Base-by-base conservation (phyloP, 352 stramenopile genomes). In the Globisporangium megalacanthum region DNA sequence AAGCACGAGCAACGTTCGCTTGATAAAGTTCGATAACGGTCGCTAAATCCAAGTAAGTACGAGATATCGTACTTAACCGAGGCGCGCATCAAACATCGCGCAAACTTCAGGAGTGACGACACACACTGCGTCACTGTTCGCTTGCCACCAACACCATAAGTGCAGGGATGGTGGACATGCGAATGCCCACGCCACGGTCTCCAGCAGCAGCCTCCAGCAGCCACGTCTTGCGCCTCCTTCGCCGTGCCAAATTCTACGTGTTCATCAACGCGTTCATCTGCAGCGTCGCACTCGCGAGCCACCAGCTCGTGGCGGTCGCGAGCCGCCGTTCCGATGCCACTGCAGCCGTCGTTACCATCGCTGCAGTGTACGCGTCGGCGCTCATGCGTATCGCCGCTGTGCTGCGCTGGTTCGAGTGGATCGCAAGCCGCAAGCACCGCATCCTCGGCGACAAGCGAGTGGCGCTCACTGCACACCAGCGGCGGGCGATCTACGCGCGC, bases 201-300 rank as follows among this genome's bases (percentile, higher is more conserved):
- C 9, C 15, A 19, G 17, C 31, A 25, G 17, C 17, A 15, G 44
- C 44, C n/a, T 13, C 35, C 35, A 39, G 17, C 46, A 22, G 13
- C 42, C 57, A 20, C 33, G 17, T 20, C 13, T 49, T 6, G 52
- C 65, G 67, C 2, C 15, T 78, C 29, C 62, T 74, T 60, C 76
- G 83, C 36, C 74, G 77, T 35, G 69, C 69, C 65, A 92, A 89
- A 72, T 94, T 84, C 67, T 94, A 94, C 70, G 51, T 65, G 17
- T 49, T 94, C 56, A 88, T 94, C 66, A 94, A 94, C 58, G 69
- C 73, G 17, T 94, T 94, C 66, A 91, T 90, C 61, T 86, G 69
- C 58, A 70, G 67, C 39, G 65, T 94, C 37, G 75, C 62, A 6
- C 22, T 72, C 13, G 50, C 45, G 11, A 85, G 72, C 59, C 69